Evolutionary conservation across 225 moss, liverwort and hornwort species (phyloP).

Genomic region (Sphagnum contortum): DNA sequence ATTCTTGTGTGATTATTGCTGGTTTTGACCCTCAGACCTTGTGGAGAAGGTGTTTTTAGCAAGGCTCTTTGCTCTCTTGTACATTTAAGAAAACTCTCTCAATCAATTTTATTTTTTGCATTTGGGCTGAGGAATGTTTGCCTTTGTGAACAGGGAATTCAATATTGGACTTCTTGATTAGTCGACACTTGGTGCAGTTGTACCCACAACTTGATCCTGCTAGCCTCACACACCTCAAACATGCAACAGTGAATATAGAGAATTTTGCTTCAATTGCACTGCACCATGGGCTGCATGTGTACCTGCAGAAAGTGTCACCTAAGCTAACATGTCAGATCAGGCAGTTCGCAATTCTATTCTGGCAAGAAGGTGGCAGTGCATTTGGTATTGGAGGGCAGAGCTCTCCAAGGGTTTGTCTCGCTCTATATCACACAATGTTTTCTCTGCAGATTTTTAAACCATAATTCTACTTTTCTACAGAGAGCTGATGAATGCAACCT

Average conservation of each 20-base stretch:
- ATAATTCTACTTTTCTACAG: not conserved
- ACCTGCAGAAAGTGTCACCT: conserved; percentile 43
- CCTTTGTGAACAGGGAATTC: conserved; percentile 32
- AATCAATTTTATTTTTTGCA: not conserved
- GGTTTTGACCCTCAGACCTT: not conserved
- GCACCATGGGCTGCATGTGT: conserved; percentile 39
- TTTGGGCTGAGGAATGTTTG: not conserved
- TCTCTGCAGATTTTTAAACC: not conserved
- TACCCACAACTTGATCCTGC: conserved; percentile 51
- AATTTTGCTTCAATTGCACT: conserved; percentile 60
- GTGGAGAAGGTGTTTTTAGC: not conserved
- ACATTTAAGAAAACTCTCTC: not conserved
- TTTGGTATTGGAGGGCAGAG: conserved; percentile 52
- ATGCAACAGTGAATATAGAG: conserved; percentile 63
- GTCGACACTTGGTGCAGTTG: conserved; percentile 43
- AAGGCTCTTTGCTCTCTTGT: not conserved
- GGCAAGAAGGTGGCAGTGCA: conserved; percentile 43
- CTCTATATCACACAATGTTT: not conserved
- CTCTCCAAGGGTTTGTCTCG: conserved; percentile 46
- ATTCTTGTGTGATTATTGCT: not conserved
- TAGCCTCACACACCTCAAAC: conserved; percentile 52
- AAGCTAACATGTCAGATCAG: conserved; percentile 36
- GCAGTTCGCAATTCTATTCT: conserved; percentile 30
- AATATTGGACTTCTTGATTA: conserved; percentile 55
- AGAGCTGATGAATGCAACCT: not conserved